Conservation (phyloP, 2,329 filamentous ascomycete species). For the Hymenoscyphus repandus region DNA sequence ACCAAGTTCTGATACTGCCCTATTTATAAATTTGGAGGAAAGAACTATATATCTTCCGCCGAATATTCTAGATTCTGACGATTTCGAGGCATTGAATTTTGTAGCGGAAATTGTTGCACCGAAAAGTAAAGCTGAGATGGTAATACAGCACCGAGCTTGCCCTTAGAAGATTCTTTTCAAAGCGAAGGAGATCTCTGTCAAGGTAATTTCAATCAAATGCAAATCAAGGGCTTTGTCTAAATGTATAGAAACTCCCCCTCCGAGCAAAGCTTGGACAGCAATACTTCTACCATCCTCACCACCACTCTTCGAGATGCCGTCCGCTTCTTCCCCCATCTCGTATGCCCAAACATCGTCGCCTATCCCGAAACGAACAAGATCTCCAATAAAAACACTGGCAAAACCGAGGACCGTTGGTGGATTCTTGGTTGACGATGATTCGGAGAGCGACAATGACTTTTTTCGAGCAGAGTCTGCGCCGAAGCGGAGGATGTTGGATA, state of each 20-base stretch:
- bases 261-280: constrained; percentile 8
- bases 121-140: constrained; percentile 39
- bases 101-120: constrained; percentile 36
- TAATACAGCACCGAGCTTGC: constrained; percentile 47
- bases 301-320: constrained; percentile 43
- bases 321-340: constrained; percentile 53
- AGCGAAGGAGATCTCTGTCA: constrained; percentile 41
- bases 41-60: constrained; percentile 10
- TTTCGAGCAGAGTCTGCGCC: constrained; percentile 32
- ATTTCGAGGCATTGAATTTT: constrained; percentile 40
- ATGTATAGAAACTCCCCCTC: constrained; percentile 22
- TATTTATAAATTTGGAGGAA: constrained; percentile 23
- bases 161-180: constrained; percentile 40
- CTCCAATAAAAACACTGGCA: constrained; percentile 27
- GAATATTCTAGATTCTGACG: constrained; percentile 37
- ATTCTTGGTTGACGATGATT: constrained; percentile 41
- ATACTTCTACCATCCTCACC: constrained; percentile 34
- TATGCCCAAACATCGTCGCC: constrained; percentile 28
- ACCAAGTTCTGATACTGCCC: constrained; percentile 21
- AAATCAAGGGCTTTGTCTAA: constrained; percentile 4
- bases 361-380: constrained; percentile 35
- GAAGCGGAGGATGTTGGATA: constrained; percentile 40
- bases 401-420: constrained; percentile 37
- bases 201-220: constrained; percentile 15
- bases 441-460: constrained; percentile 34